Percentiles rank a stretch among this genome's conserved stretches.
phyloP scores from a whole-genome alignment of 2,329 filamentous ascomycete genomes.

The Sarocladiaceae sp. region DNA sequence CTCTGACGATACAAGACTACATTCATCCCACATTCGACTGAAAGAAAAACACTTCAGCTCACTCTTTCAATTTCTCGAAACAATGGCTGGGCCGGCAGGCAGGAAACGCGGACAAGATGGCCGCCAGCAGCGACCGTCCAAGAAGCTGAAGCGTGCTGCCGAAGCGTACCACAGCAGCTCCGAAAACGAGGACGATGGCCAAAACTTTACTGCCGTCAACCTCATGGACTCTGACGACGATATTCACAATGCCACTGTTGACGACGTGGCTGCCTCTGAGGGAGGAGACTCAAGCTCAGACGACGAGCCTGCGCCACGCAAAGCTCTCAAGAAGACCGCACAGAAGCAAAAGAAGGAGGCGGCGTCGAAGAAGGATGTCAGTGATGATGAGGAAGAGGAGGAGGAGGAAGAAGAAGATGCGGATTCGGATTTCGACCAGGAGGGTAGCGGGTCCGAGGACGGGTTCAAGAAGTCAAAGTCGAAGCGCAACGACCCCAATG shows the following conservation, averaged over 20 bases:
- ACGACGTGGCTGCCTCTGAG: slow-evolving; percentile 38
- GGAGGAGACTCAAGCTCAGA: slow-evolving; percentile 31
- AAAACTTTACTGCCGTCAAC: slow-evolving; percentile 44
- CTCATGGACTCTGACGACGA: slow-evolving; percentile 53
- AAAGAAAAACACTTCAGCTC: too few species aligned
- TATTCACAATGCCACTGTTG: slow-evolving; percentile 45
- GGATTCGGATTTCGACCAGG: slow-evolving; percentile 30
- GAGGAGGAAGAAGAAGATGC: slow-evolving; percentile 33
- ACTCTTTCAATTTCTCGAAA: too few species aligned
- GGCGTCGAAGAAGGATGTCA: slow-evolving; percentile 16
- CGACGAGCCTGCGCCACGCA: slow-evolving; percentile 22
- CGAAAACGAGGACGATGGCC: slow-evolving; percentile 33
- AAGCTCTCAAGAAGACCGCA: slow-evolving; percentile 6
- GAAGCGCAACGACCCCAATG: slow-evolving; percentile 87
- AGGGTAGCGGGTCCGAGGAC: slow-evolving; percentile 25
- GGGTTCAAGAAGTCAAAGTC: slow-evolving; percentile 43
- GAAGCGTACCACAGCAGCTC: slow-evolving; percentile 47
- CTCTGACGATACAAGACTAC: too few species aligned
- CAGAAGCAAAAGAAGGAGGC: slow-evolving; percentile 21
- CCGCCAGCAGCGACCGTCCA: slow-evolving; percentile 34
- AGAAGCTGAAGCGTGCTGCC: slow-evolving; percentile 45
- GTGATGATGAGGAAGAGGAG: slow-evolving; percentile 18
- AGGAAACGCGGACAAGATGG: slow-evolving; percentile 27
- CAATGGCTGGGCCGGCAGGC: slow-evolving; percentile 26
- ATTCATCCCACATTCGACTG: too few species aligned